Evolutionary conservation across 2,329 filamentous ascomycete genomes (phyloP), one percentile per base, ranked within the genome.

Genomic region (Pseudogymnoascus sp.): DNA sequence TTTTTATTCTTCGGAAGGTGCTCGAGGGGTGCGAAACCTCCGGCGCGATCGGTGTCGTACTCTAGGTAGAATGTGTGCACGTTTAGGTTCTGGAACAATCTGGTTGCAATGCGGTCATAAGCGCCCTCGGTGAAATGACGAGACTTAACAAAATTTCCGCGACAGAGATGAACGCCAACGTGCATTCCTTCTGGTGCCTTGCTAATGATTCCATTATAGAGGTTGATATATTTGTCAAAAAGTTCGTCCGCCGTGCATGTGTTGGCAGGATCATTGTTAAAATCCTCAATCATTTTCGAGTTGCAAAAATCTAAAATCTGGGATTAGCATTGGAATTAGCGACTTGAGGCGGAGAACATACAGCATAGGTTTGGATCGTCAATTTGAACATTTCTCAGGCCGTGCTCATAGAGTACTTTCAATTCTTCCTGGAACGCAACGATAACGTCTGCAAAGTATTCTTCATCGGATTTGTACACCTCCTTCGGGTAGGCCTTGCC

Each of bases 111-210:
- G 64, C 82, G 77, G 71, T 89, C 86, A 73, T 88, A 88, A 21
- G 81, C 82, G 27, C 85, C 86, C 70, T 87, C 84, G 60, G 84
- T 83, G 68, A 89, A 88, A 74, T 87, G 83, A 29, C 85, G 80
- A 17, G 82, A 83, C 61, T 83, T 82, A 65, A 86, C 84, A 73
- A 88, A 88, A 76, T 88, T 89, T 58, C 81, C 82, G 7, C 81
- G 81, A 80, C 89, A 92, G 60, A 92, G 78, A 71, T 92, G 90
- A 13, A 92, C 86, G 51, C 89, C 89, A 2, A 90, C 81, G 74
- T 91, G 88, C 79, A 92, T 83, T 71, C 92, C 88, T 2, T 78
- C 72, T 0, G 88, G 87, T 0, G 84, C 76, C 68, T 83, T 81
- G 68, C 79, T 77, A 70, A 90, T 80, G 69, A 81, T 84, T 73